Conservation (phyloP, 345 rosid genomes). For the Sonneratia caseolaris region DNA sequence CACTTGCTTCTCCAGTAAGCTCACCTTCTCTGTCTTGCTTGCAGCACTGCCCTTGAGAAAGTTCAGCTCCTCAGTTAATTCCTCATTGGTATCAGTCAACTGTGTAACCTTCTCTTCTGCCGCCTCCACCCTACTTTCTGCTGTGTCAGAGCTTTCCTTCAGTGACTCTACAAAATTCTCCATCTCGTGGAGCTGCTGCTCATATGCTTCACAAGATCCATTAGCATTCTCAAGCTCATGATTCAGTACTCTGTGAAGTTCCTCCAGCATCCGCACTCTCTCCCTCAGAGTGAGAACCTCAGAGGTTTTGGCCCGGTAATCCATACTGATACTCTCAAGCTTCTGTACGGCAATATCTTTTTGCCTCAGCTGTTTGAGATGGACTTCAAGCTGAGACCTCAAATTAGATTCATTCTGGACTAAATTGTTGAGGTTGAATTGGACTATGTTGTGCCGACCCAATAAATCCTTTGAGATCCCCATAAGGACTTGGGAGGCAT, state of each 20-base stretch:
- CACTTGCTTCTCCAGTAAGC: slow-evolving; percentile 72
- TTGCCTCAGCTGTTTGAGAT: slow-evolving; percentile 28
- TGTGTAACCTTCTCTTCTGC: slow-evolving; percentile 61
- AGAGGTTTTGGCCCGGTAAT: slow-evolving; percentile 27
- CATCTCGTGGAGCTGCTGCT: slow-evolving; percentile 67
- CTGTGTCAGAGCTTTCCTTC: slow-evolving; percentile 53
- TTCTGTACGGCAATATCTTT: slow-evolving; percentile 40
- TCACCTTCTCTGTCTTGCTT: slow-evolving; percentile 54
- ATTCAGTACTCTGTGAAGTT: slow-evolving; percentile 41
- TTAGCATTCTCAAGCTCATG: slow-evolving; percentile 35
- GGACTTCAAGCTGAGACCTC: slow-evolving; percentile 39
- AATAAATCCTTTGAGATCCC: slow-evolving; percentile 74
- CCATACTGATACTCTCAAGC: slow-evolving; percentile 36
- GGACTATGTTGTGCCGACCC: slow-evolving; percentile 53
- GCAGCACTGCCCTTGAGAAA: slow-evolving; percentile 60
- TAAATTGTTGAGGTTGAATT: slow-evolving; percentile 54
- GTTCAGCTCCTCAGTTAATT: slow-evolving; percentile 68
- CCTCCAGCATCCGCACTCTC: slow-evolving; percentile 45
- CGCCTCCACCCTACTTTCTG: slow-evolving; percentile 62
- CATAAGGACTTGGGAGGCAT: slow-evolving; percentile 72
- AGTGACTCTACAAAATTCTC: slow-evolving; percentile 49
- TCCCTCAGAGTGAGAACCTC: slow-evolving; percentile 47
- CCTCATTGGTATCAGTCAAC: slow-evolving; percentile 56
- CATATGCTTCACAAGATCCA: slow-evolving; percentile 43
- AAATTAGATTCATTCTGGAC: slow-evolving; percentile 54